phyloP scores from a whole-genome alignment of 306 rosid genomes.

The Vicia sativa region DNA sequence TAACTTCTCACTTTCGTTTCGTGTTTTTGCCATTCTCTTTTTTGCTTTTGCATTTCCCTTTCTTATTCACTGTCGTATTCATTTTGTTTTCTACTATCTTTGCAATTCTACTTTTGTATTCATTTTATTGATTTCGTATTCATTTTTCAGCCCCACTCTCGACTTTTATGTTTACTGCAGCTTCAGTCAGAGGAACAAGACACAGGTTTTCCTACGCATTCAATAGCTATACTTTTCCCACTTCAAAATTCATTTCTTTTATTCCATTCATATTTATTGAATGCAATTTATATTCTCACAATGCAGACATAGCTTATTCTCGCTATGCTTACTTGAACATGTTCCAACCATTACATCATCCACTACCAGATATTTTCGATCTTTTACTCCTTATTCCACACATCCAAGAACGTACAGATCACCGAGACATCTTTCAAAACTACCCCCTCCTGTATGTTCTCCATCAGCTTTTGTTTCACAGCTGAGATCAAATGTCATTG shows the following conservation, averaged over 20 bases:
- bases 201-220: conserved; percentile 32
- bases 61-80: too few relatives aligned
- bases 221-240: conserved; percentile 35
- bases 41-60: too few relatives aligned
- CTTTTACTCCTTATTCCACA: conserved; percentile 33
- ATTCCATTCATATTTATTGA: conserved; percentile 18
- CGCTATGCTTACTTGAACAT: conserved; percentile 44
- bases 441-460: conserved; percentile 15
- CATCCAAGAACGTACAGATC: conserved; percentile 39
- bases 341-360: conserved; percentile 42
- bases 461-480: conserved; percentile 27
- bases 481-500: conserved; percentile 36
- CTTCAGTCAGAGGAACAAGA: conserved; percentile 40
- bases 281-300: conserved; percentile 26
- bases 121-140: conserved; percentile 1
- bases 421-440: conserved; percentile 35
- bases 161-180: conserved; percentile 44
- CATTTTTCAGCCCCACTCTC: conserved; percentile 37
- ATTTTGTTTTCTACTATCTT: too few relatives aligned
- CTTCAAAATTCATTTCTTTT: conserved; percentile 2
- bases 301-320: conserved; percentile 56
- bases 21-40: too few relatives aligned
- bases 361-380: conserved; percentile 22
- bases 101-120: neutral
- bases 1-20: too few relatives aligned